A percentile compares a stretch with the other conserved stretches of the same genome.
Evolutionary conservation across 2,329 filamentous ascomycete genomes (phyloP).

Genomic region (Aspergillus fijiensis): DNA sequence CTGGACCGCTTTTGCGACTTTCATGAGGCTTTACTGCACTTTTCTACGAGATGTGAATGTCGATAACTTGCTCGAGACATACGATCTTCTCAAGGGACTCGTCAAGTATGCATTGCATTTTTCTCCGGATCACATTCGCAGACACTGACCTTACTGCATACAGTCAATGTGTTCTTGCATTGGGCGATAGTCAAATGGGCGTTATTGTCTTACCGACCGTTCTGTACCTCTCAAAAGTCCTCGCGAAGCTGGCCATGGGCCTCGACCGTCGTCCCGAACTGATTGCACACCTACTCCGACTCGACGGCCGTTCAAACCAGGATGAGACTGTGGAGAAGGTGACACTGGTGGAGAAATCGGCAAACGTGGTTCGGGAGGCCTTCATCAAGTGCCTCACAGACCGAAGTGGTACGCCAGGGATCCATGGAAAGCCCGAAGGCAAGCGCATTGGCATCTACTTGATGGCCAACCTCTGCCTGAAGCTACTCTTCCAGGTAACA

Average conservation of each 20-base stretch:
- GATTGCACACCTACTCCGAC: conserved; percentile 60
- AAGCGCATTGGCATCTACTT: conserved; percentile 87
- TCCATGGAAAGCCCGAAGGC: conserved; percentile 68
- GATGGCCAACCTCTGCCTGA: conserved; percentile 86
- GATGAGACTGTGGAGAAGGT: conserved; percentile 67
- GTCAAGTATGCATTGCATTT: conserved; percentile 61
- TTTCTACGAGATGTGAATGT: conserved; percentile 81
- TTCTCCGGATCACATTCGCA: conserved; percentile 1
- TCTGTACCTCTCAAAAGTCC: conserved; percentile 74
- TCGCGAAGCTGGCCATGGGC: conserved; percentile 79
- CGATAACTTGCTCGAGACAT: conserved; percentile 70
- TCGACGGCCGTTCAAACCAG: conserved; percentile 46
- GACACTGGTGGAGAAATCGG: conserved; percentile 81
- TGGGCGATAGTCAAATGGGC: conserved; percentile 76
- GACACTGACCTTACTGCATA: background rate
- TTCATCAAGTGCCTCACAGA: conserved; percentile 89
- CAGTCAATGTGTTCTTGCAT: conserved; percentile 78
- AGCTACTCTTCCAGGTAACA: conserved; percentile 76
- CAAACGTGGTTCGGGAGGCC: conserved; percentile 84
- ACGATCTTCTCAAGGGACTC: conserved; percentile 70
- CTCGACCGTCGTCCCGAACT: conserved; percentile 79
- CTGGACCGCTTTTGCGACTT: conserved; percentile 75
- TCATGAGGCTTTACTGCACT: conserved; percentile 76
- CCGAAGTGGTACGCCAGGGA: conserved; percentile 62
- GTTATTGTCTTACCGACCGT: conserved; percentile 79